phyloP scores from a whole-genome alignment of 257 asterid genomes.

The Nicotiana paniculata region DNA sequence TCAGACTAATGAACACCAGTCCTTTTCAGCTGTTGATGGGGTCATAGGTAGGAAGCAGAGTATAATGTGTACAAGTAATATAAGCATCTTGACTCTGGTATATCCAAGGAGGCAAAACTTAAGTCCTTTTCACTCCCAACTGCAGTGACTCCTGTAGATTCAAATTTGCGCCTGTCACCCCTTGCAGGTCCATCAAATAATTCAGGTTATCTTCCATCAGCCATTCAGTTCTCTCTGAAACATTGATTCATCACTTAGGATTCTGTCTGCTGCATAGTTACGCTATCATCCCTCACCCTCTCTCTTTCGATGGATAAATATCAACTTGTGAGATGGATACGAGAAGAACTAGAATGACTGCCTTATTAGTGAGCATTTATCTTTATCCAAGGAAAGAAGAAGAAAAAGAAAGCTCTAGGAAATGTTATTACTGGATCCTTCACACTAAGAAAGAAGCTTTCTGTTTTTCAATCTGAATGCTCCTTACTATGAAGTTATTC shows the following conservation, averaged over 20 bases:
- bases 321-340: not conserved
- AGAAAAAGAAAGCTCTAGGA: not conserved
- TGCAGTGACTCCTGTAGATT: constrained; percentile 33
- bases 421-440: not conserved
- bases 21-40: constrained; percentile 30
- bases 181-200: constrained; percentile 20
- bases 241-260: not conserved
- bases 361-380: not conserved
- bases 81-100: constrained; percentile 16
- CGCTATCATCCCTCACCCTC: not conserved
- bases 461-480: not conserved
- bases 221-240: constrained; percentile 5
- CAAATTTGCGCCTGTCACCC: constrained; percentile 25
- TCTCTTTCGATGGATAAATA: not conserved
- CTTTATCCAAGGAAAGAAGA: not conserved
- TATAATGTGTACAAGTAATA: not conserved
- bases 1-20: constrained; percentile 20
- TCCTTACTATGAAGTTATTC: not conserved
- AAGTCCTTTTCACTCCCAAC: constrained; percentile 20
- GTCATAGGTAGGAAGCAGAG: not conserved
- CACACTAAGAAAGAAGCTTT: not conserved
- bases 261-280: not conserved
- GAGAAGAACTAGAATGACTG: not conserved
- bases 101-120: constrained; percentile 18
- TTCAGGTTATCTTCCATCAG: constrained; percentile 38